Evolutionary conservation across 768 basidiomycete species (phyloP), one percentile per base, ranked within the genome.

Genomic region (Nidularia pulvinata): DNA sequence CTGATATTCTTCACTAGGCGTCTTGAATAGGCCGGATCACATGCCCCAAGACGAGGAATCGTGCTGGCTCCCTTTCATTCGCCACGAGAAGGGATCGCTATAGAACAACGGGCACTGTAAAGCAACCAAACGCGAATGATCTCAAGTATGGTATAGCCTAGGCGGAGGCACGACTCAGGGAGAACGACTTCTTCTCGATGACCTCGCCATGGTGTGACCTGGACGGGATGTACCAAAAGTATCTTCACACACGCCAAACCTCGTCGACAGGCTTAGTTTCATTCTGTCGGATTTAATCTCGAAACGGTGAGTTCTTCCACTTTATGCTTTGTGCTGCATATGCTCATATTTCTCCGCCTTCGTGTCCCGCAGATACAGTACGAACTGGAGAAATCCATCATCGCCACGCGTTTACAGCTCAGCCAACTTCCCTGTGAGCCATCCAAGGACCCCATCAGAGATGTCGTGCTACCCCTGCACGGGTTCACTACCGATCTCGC

Each of bases 11-110:
- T 6, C 16, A 5, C 5, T 52, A 86, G 85, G 85, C 36, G 83
- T 86, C 6, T 71, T 86, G 33, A 88, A 85, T 0, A 88, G 88
- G 57, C 85, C 85, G 0, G 87, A 87, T 56, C 78, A 82, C 14
- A 86, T 83, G 47, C 76, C 76, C 1, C 30, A 57, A 1, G 81
- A 78, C 0, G 79, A 82, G 13, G 80, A 81, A 49, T 68, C 65
- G 1, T 58, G 55, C 1, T 89, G 88, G 88, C 48, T 85, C 3
- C 63, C 62, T 0, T 73, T 79, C 54, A 77, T 86, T 25, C 65
- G 73, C n/a, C 80, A 82, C 53, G 79, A 82, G 25, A 69, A 65
- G 1, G 69, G 77, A 49, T 56, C 70, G 0, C 71, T 83, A 3
- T 66, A 69, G 5, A 76, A 82, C 49, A 76, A 76, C 7, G 85